A percentile compares a stretch with the other conserved stretches of the same genome.
Conservation (phyloP, 139 green algal genomes). For the Chlorella sp. region DNA sequence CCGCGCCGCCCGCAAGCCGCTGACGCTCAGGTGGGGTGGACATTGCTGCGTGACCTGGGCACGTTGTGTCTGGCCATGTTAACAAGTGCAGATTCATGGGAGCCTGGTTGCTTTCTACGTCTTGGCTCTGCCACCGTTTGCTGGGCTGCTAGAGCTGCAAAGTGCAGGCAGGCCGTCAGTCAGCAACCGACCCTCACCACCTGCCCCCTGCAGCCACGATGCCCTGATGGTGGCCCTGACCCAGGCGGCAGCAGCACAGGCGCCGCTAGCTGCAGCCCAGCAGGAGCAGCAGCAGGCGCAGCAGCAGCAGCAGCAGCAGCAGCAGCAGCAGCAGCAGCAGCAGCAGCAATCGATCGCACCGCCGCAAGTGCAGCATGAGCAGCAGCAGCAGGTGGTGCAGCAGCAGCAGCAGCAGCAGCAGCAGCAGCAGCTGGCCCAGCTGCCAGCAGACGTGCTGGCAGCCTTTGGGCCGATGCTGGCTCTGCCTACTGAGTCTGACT, state of each 20-base stretch:
- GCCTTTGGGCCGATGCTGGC: no score
- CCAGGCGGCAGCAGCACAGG: background rate
- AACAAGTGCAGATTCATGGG: background rate
- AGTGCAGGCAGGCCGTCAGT: background rate
- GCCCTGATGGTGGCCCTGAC: conserved; percentile 57
- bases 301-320: background rate
- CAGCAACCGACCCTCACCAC: background rate
- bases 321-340: background rate
- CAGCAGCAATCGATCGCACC: background rate
- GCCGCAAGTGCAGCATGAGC: background rate
- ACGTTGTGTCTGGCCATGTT: background rate
- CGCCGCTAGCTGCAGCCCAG: background rate
- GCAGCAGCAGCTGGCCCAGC: background rate
- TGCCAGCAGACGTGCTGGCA: background rate
- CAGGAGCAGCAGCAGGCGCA: background rate
- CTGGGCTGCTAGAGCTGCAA: background rate
- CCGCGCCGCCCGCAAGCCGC: conserved; percentile 44
- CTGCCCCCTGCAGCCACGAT: conserved; percentile 57
- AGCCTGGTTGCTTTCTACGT: background rate
- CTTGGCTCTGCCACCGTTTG: background rate
- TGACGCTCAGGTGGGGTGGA: conserved; percentile 48
- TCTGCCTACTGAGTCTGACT: no score
- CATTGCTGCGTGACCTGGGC: background rate
- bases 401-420: background rate
- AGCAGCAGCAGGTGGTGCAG: background rate